Conservation (phyloP, 208 protist species). For the Trypanosoma lewisi region DNA sequence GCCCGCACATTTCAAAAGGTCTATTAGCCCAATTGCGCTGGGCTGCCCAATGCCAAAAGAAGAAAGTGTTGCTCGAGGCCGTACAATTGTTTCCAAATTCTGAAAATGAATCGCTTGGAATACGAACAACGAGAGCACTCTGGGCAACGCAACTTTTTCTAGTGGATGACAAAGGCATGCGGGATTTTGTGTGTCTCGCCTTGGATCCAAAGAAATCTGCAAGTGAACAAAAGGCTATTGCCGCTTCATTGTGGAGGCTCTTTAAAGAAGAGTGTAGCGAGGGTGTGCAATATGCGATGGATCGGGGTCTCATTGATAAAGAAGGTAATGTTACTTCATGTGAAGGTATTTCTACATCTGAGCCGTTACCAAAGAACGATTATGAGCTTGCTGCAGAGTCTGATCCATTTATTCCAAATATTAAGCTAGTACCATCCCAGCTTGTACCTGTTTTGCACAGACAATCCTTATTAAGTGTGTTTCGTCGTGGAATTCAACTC, state of each 20-base stretch:
- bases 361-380: conserved; percentile 23
- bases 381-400: conserved; percentile 25
- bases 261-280: conserved; percentile 39
- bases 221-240: conserved; percentile 64
- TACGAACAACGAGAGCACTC: conserved; percentile 32
- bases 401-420: conserved; percentile 29
- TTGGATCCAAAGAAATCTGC: conserved; percentile 59
- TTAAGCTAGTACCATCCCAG: conserved; percentile 22
- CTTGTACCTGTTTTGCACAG: conserved; percentile 17
- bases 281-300: conserved; percentile 37
- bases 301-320: conserved; percentile 39
- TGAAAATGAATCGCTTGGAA: conserved; percentile 44
- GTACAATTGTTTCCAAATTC: conserved; percentile 34
- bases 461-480: conserved; percentile 27
- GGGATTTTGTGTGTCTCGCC: conserved; percentile 28
- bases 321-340: conserved; percentile 33
- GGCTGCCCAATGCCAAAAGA: conserved; percentile 30
- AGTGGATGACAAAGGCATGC: conserved; percentile 7
- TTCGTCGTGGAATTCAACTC: conserved; percentile 23
- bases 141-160: conserved; percentile 40
- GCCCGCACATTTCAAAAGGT: conserved; percentile 39
- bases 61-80: conserved; percentile 24
- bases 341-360: conserved; percentile 31
- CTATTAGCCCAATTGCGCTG: conserved; percentile 45
- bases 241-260: conserved; percentile 35